Base-by-base conservation (phyloP, 2,329 filamentous ascomycete genomes). In the Epichloe scottii region DNA sequence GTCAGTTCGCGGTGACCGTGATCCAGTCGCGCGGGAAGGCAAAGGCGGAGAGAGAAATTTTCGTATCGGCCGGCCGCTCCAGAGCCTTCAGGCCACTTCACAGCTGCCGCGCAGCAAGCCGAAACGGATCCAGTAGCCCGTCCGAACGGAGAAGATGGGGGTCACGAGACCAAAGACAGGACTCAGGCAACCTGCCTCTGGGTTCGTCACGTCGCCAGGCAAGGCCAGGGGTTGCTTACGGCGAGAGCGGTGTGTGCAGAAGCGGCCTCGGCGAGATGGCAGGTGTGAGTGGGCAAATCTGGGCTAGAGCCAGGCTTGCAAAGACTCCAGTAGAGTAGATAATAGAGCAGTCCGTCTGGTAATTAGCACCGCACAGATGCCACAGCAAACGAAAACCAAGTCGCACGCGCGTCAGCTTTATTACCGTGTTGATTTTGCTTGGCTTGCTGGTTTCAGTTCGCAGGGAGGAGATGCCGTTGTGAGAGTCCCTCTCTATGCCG, bases 41-140 rank as follows among this genome's bases (percentile, higher is more conserved):
- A 57, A 21, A 19, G n/a, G 56, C 49, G 56, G 60, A 45, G 56
- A 57, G 56, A 63, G 61, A 66, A 64, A 62, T 62, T 66, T 66
- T 66, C 61, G 60, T 59, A 54, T 55, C 57, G 53, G 53, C 56
- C 55, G 55, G 56, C 53, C 54, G 48, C 51, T 39, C 48, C 43
- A 46, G 37, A 48, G 49, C 38, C 43, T 41, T 47, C 48, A 53
- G 49, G 51, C 53, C 51, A 53, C 53, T 47, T 53, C 53, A 40
- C 51, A 48, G 48, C 49, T 48, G 52, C 49, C 48, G 52, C 48
- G 45, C 48, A 46, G 33, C 26, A 30, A 26, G 50, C 50, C 48
- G 42, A 48, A 26, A 49, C 37, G 42, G 54, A 46, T 44, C 50
- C 42, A 51, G 45, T 10, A 47, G 50, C 33, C 49, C 37, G 52